Base-by-base conservation (phyloP, 805 yeast genomes). In the Lipomyces chichibuensis region DNA sequence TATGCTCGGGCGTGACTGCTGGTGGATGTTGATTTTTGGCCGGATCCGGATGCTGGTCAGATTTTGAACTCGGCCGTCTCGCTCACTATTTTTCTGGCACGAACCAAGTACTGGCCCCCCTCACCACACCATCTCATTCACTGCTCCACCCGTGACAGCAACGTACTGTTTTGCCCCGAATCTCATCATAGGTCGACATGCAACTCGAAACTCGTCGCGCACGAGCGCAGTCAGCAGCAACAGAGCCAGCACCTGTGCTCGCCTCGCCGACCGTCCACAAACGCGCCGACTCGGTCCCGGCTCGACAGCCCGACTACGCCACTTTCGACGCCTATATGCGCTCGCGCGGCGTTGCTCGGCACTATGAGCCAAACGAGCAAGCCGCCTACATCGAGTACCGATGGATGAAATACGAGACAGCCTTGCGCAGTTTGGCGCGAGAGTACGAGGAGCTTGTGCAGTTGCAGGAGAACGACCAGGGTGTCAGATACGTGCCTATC, bases 1-100 rank as follows among this genome's bases (percentile, higher is more conserved):
- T 65, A 59, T 52, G 11, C 65, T 7, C 33, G 67, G 25, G 37
- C n/a, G 49, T 56, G 49, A 35, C 23, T 11, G 11, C 17, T 23
- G 13, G 20, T 14, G 7, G 58, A 7, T 32, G 58, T 55, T 29
- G 33, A 55, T 23, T 14, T 14, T 29, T 14, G 32, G 5, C 56
- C 56, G 27, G 54, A 51, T 4, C 27, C n/a, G 54, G 54, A 20
- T n/a, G 20, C 49, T n/a, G 49, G 49, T 43, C 49, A 11, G 23
- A 43, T 43, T 43, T 43, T n/a, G 49, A 43, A 43, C 49, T 6
- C 49, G 49, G 23, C 49, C 49, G 49, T 3, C 49, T 37, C 43
- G 39, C 17, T 37, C 32, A 29, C 29, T 29, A 29, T 27, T 2
- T 2, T 27, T 27, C 29, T 27, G 29, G 29, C 32, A 29, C 32